These are phyloP conservation scores for Eucalyptus tenuipes DNA, from an alignment of 345 rosid species.

Conservation along the genomic window DNA sequence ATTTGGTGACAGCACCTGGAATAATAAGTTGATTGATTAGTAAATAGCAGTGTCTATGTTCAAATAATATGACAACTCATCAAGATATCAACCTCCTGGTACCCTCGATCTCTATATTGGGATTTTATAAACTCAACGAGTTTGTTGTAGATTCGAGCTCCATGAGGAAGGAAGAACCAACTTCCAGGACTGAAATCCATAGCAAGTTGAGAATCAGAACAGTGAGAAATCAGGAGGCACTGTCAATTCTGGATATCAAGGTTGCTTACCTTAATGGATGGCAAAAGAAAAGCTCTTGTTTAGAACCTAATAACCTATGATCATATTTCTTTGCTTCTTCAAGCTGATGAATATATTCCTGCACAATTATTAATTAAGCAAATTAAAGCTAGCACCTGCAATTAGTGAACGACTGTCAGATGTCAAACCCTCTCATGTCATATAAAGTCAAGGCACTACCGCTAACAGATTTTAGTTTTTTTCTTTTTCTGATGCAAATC, in stretches of 20 bases:
- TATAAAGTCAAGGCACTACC: background rate
- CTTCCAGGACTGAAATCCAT: conserved; percentile 82
- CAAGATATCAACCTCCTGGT: conserved; percentile 53
- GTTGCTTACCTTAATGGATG: conserved; percentile 59
- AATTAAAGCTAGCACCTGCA: background rate
- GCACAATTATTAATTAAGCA: conserved; percentile 1
- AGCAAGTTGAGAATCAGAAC: background rate
- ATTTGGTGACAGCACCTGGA: conserved; percentile 89
- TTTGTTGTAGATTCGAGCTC: conserved; percentile 84
- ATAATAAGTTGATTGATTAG: background rate
- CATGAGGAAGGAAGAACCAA: conserved; percentile 94
- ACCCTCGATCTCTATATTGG: conserved; percentile 78
- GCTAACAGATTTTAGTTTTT: background rate
- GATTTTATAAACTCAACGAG: conserved; percentile 61
- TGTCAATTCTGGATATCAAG: background rate
- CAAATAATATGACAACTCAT: background rate
- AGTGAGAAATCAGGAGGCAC: background rate
- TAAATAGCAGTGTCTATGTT: background rate
- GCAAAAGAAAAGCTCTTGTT: conserved; percentile 92
- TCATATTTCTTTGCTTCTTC: conserved; percentile 96
- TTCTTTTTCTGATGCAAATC: background rate
- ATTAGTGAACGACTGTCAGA: background rate
- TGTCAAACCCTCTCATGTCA: background rate
- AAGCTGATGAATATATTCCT: conserved; percentile 62
- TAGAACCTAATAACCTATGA: conserved; percentile 75